Evolutionary conservation across 768 basidiomycete species (phyloP), one percentile per base, ranked within the genome.

Genomic region (Infundibulicybe gibba): DNA sequence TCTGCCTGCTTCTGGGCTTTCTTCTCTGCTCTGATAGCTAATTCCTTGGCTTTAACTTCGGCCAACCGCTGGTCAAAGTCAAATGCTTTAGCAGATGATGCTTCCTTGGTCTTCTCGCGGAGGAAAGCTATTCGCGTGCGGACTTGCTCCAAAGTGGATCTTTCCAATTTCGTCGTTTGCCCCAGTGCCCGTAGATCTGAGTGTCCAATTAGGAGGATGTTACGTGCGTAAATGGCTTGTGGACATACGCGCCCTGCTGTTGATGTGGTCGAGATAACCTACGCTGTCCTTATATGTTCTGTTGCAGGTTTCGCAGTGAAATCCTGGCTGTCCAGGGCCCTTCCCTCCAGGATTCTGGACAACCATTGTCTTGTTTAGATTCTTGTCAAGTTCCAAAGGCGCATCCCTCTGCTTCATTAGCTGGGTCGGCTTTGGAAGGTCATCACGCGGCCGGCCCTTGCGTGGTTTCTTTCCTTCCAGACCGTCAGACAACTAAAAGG

Each of bases 221-320:
- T 21, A 35, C 30, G n/a, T 3, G 41, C 13, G 32, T 6, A 14
- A 2, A 37, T 44, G 40, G 37, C 15, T 46, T 2, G 48, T 43
- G 40, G 41, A 43, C 93, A 58, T 63, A 97, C 95, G 95, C 45
- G 82, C 81, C 73, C 94, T 78, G 49, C 92, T 85, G 67, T 99
- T 99, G 47, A 99, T 81, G 60, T 99, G 97, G 61, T 97, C 94
- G 40, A 99, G 71, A 62, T 98, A 98, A 9, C 83, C 90, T n/a
- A 83, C 77, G 43, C 83, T 92, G 59, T 99, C 97, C 65, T 95
- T 97, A 69, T 92, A 90, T 13, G 87, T 95, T 54, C 92, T 75
- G 55, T 80, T 87, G 64, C 97, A 99, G 8, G 87, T 69, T 60
- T 95, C 94, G 60, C 97, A 99, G 66, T 80, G 87, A 69, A 97